Base-by-base conservation (phyloP, 2,329 filamentous ascomycete species). In the Proliferodiscus dingleyae region DNA sequence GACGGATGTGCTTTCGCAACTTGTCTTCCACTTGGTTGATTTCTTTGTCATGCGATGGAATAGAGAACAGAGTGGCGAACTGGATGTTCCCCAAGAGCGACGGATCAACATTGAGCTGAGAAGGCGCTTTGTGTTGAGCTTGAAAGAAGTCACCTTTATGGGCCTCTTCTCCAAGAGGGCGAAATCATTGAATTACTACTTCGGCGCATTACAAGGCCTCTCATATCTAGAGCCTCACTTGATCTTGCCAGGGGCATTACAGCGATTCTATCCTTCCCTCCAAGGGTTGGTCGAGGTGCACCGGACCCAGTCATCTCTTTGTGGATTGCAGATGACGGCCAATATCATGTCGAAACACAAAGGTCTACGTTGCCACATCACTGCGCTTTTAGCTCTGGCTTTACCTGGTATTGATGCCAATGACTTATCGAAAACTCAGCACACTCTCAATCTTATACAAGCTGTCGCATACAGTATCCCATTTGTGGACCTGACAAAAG, bases 31-130 rank as follows among this genome's bases (percentile, higher is more conserved):
- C 66, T 74, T 98, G 5, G 85, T 90, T 2, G 93, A 98, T 64
- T 90, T 95, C 59, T 98, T 98, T 65, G 88, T 98, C 34, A 93
- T 95, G 69, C 83, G 93, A 42, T 98, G 90, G 90, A 97, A 98
- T 63, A 82, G 91, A 42, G 93, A 98, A 68, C 85, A 87, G 63
- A 95, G 82, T 61, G 89, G 89, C 22, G 94, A 98, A 69, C 84
- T 95, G 68, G 86, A 95, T 36, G 79, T 91, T 1, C 90, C 91
- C 0, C 69, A 77, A 30, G 88, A 90, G 41, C 81, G 93, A 43
- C 84, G 74, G 56, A 82, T 98, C 55, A 93, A 82, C 51, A 78
- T 81, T 24, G 81, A 80, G n/a, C 66, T 98, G 55, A 95, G 90
- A 71, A 81, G 76, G 61, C 84, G 93, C 37, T 97, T 98, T 62